Conservation (phyloP, 2,329 filamentous ascomycete genomes). For the Aureobasidium sp. region DNA sequence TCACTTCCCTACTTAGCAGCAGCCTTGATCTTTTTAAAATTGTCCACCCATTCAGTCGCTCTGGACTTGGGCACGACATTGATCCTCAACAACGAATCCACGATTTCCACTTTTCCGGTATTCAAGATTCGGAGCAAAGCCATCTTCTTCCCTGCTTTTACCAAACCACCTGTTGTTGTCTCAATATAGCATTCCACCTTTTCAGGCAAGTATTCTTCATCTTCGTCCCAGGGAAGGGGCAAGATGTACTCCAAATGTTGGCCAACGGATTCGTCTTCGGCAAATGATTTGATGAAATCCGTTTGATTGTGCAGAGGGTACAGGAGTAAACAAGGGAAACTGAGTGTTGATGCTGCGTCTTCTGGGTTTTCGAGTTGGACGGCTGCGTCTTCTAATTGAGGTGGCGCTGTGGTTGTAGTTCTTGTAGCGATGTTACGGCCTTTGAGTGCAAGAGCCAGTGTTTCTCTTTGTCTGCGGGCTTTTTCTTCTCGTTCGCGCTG, state of each 20-base stretch:
- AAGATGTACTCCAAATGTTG: constrained; percentile 82
- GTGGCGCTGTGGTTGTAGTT: constrained; percentile 57
- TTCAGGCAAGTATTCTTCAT: constrained; percentile 56
- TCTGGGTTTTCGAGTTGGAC: constrained; percentile 65
- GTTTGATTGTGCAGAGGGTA: constrained; percentile 78
- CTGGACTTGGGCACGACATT: constrained; percentile 70
- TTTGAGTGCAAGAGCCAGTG: constrained; percentile 48
- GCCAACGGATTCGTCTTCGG: constrained; percentile 65
- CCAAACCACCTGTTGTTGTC: constrained; percentile 67
- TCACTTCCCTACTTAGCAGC: neutral
- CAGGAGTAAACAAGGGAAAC: constrained; percentile 73
- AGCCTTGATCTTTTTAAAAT: constrained; percentile 59
- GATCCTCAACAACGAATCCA: constrained; percentile 77
- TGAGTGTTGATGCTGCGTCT: constrained; percentile 63
- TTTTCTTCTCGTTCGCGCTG: constrained; percentile 52
- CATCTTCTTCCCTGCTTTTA: constrained; percentile 86
- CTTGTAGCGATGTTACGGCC: constrained; percentile 65
- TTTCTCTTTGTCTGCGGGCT: constrained; percentile 49
- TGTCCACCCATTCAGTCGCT: constrained; percentile 69
- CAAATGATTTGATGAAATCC: constrained; percentile 85
- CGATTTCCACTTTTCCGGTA: constrained; percentile 73
- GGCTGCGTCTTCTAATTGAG: constrained; percentile 79
- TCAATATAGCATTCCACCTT: constrained; percentile 85
- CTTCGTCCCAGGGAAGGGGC: constrained; percentile 76
- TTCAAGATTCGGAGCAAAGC: constrained; percentile 66